Conservation (phyloP, 257 asterid genomes). For the Phtheirospermum japonicum region DNA sequence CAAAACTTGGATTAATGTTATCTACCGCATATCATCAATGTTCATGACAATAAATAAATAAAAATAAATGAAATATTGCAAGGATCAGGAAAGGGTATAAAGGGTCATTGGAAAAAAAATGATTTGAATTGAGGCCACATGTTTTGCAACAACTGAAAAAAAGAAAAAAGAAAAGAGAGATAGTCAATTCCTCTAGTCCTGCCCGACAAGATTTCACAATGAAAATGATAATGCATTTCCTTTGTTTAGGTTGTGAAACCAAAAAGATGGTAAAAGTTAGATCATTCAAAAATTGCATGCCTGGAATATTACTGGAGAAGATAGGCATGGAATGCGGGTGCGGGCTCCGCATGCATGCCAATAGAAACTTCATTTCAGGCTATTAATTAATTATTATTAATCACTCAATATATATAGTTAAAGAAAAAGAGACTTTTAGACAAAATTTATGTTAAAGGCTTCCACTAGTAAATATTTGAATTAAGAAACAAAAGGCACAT, state of each 20-base stretch:
- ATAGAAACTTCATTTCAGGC: not conserved
- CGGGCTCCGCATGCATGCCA: constrained; percentile 27
- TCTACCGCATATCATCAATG: too few species aligned
- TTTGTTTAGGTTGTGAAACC: constrained; percentile 15
- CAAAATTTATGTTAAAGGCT: not conserved
- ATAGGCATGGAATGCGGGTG: constrained; percentile 22
- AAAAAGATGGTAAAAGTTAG: constrained; percentile 27
- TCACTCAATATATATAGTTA: too few species aligned
- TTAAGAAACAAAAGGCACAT: not conserved
- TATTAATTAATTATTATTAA: too few species aligned
- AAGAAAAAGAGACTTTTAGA: not conserved
- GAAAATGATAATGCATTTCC: constrained; percentile 25
- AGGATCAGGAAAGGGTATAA: too few species aligned
- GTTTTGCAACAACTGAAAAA: not conserved
- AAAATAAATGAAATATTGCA: not conserved
- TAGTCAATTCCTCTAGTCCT: constrained; percentile 24
- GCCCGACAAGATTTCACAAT: constrained; percentile 29
- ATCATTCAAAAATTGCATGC: constrained; percentile 33
- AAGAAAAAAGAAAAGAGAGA: not conserved
- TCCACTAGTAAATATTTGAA: constrained; percentile 2
- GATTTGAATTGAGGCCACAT: too few species aligned
- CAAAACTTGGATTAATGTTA: too few species aligned
- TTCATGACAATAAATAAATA: too few species aligned
- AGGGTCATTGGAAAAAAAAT: too few species aligned
- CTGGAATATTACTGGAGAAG: constrained; percentile 29